Evolutionary conservation across 2,329 filamentous ascomycete genomes (phyloP).

Genomic region (Diaporthe vexans): DNA sequence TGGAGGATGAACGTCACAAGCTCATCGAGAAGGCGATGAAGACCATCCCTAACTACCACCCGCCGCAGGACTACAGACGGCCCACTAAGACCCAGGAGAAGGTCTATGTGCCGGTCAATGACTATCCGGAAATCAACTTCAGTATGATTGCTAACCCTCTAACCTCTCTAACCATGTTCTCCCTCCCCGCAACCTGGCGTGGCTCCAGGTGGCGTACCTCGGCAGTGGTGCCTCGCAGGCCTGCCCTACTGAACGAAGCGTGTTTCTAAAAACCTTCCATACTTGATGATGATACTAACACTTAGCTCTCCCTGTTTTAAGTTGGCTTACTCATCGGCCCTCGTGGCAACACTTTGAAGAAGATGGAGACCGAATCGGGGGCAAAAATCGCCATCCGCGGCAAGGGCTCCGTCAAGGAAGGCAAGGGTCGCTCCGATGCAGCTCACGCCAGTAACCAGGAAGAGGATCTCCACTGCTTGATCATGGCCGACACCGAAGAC

Average conservation of each 20-base stretch:
- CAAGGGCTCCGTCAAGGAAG: constrained; percentile 99
- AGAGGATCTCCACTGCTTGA: constrained; percentile 98
- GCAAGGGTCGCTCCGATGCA: constrained; percentile 98
- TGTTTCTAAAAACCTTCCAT: constrained; percentile 51
- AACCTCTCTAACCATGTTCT: constrained; percentile 77
- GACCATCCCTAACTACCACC: constrained; percentile 99
- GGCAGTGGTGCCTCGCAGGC: constrained; percentile 49
- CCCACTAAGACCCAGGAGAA: constrained; percentile 99
- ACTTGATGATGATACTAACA: constrained; percentile 81
- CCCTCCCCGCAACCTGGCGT: constrained; percentile 61
- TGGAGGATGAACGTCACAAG: constrained; percentile 99
- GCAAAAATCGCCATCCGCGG: constrained; percentile 99
- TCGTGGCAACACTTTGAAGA: constrained; percentile 99
- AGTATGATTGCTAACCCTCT: constrained; percentile 99
- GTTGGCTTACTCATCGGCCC: constrained; percentile 99
- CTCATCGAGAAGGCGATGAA: constrained; percentile 99
- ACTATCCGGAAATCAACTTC: constrained; percentile 99
- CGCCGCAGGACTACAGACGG: constrained; percentile 96
- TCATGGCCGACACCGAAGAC: constrained; percentile 99
- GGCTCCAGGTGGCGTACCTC: constrained; percentile 52
- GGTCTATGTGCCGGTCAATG: constrained; percentile 99
- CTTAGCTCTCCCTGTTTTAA: constrained; percentile 89
- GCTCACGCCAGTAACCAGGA: constrained; percentile 99
- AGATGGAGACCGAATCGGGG: constrained; percentile 97
- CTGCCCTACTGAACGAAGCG: constrained; percentile 53